A percentile compares a stretch with the other conserved stretches of the same genome.
Conservation (phyloP, 768 basidiomycete species). For the Mycena olivaceomarginata region DNA sequence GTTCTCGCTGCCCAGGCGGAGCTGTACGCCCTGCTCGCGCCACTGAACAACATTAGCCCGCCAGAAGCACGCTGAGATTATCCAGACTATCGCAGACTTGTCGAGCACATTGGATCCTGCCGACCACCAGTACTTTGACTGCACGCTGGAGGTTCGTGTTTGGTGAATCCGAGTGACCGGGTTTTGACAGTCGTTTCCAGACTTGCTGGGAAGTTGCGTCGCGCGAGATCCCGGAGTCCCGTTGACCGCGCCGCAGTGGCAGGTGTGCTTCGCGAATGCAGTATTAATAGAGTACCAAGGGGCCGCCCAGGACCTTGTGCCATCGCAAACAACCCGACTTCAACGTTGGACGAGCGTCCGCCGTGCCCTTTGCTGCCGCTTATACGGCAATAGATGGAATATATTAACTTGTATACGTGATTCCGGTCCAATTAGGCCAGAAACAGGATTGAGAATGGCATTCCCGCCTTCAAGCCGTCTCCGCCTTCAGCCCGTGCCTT, state of each 20-base stretch:
- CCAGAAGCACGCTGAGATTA: background rate
- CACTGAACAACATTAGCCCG: constrained; percentile 2
- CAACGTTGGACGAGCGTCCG: no score
- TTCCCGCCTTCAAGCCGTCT: no score
- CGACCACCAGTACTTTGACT: constrained; percentile 27
- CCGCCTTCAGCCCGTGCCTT: no score
- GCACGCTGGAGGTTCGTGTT: constrained; percentile 27
- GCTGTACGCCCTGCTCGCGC: constrained; percentile 34
- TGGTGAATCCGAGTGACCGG: background rate
- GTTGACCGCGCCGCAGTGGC: constrained; percentile 6
- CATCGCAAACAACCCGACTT: background rate
- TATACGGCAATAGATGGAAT: no score
- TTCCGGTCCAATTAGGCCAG: no score
- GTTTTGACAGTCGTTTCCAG: background rate
- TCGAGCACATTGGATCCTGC: background rate
- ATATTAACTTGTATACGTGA: no score
- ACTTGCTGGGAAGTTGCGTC: constrained; percentile 23
- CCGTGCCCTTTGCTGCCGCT: no score
- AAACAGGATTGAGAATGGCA: no score
- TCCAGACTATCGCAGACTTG: constrained; percentile 11
- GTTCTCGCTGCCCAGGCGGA: constrained; percentile 26
- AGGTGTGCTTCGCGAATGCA: background rate
- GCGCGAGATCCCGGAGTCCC: constrained; percentile 23
- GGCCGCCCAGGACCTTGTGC: background rate
- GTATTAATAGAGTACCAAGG: background rate